Conservation (phyloP, 2,329 filamentous ascomycete genomes). For the Chaetomiaceae sp. region DNA sequence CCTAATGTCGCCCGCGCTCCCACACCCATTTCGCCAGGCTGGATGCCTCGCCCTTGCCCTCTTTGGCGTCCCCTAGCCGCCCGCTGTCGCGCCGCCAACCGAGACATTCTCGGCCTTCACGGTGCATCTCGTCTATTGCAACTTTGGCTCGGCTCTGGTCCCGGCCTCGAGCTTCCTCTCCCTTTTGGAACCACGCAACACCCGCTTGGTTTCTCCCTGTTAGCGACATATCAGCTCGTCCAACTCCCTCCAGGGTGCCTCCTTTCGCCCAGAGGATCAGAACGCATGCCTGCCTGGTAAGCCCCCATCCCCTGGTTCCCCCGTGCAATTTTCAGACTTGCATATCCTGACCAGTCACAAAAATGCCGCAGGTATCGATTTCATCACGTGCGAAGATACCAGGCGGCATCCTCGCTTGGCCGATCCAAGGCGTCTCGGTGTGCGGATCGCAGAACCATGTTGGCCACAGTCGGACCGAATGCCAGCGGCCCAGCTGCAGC, state of each 20-base stretch:
- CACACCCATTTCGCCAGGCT: not conserved
- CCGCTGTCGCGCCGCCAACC: not conserved
- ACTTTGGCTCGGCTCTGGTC: not conserved
- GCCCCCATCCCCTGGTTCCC: not conserved
- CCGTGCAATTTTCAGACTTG: not conserved
- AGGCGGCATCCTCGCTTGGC: conserved; percentile 4
- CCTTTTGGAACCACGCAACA: not conserved
- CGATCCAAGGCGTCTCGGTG: not conserved
- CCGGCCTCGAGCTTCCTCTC: not conserved
- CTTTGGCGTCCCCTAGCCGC: conserved; percentile 6
- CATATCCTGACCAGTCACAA: conserved; percentile 11
- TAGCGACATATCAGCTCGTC: not conserved
- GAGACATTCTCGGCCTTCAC: not conserved
- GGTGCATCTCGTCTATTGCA: conserved; percentile 1
- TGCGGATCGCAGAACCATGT: conserved; percentile 9
- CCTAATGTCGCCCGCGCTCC: not conserved
- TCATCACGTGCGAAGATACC: conserved; percentile 1
- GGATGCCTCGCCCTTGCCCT: conserved; percentile 8
- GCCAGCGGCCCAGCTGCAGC: conserved; percentile 2
- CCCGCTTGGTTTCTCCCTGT: not conserved
- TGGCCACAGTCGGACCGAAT: conserved; percentile 16
- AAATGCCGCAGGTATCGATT: conserved; percentile 9
- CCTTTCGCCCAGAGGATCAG: not conserved
- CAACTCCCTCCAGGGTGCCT: not conserved
- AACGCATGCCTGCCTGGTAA: conserved; percentile 1